Evolutionary conservation across 495 filamentous ascomycete species (phyloP), one percentile per base, ranked within the genome.

Genomic region (Chaetomium fimeti): DNA sequence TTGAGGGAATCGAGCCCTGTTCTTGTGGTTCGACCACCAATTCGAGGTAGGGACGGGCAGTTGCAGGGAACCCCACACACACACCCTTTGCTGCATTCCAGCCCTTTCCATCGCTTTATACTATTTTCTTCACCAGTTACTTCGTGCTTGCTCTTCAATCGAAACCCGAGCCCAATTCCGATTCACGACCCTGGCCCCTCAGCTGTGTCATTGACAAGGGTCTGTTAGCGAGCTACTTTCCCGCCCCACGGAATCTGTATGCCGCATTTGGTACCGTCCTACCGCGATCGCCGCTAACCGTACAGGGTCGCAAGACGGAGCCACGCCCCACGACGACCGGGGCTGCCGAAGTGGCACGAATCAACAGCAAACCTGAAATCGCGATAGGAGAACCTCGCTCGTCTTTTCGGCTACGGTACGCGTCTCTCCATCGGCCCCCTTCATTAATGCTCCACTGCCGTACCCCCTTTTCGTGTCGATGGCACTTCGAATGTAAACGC

Each of bases 271-370:
- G 71, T 72, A 70, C 62, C 60, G 5, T 47, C 42, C 57, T 72
- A 72, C 64, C 68, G 71, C 68, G 66, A 43, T 22, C 16, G 25
- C 66, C 63, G 66, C 71, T 72, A 72, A 60, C 70, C 71, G n/a
- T 56, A 61, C 63, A 57, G 25, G 57, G 63, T 25, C n/a, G 22
- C 49, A 58, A 57, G 55, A 55, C 63, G 61, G 53, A 58, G 57
- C 52, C 32, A 29, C 15, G 67, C 63, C 60, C 67, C 70, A 52
- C 57, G 62, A 45, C 61, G 53, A 49, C 36, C 55, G 6, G 55
- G 55, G 55, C 32, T n/a, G 56, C 13, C 45, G 18, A 40, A 47
- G 62, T 65, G 64, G 58, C 65, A 63, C 62, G 62, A 60, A 61
- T 27, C 48, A 57, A 45, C 52, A 43, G 32, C 45, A 25, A 47